Percentiles rank a stretch among this genome's conserved stretches.
Evolutionary conservation across 1,284 basidiomycete species (phyloP).

Genomic region (Golubevia pallescens): DNA sequence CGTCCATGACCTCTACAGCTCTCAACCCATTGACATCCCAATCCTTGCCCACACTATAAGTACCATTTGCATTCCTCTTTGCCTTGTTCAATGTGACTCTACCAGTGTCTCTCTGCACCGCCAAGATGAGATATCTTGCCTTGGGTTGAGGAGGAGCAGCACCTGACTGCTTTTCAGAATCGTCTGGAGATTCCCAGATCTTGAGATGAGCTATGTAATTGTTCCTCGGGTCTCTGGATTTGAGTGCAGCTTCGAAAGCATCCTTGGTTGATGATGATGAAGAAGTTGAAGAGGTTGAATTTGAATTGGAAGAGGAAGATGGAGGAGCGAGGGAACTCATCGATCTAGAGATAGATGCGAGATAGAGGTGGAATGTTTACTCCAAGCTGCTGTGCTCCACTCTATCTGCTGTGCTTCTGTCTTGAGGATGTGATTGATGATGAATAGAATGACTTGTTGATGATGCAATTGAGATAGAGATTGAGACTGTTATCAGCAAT

Average conservation of each 20-base stretch:
- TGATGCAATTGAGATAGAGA: too few relatives aligned
- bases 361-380: not conserved
- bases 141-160: conserved; percentile 20
- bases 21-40: conserved; percentile 86
- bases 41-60: conserved; percentile 96
- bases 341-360: not conserved
- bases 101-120: conserved; percentile 38
- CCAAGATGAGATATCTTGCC: conserved; percentile 55
- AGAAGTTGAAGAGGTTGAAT: not conserved
- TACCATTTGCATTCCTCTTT: conserved; percentile 90
- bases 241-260: conserved; percentile 48
- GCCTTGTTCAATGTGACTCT: conserved; percentile 74
- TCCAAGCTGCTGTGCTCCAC: too few relatives aligned
- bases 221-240: conserved; percentile 36
- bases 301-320: too few relatives aligned
- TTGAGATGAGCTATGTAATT: conserved; percentile 60
- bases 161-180: conserved; percentile 7
- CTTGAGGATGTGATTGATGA: too few relatives aligned
- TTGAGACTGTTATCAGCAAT: too few relatives aligned
- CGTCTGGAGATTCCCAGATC: conserved; percentile 46
- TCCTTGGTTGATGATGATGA: not conserved
- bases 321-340: not conserved
- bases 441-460: too few relatives aligned
- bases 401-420: too few relatives aligned
- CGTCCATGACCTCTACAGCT: conserved; percentile 77